Percentiles rank a stretch among this genome's conserved stretches.
These are phyloP conservation scores for Phyllosticta ampelicida DNA, from an alignment of 2,329 filamentous ascomycete species.

Conservation along the genomic window DNA sequence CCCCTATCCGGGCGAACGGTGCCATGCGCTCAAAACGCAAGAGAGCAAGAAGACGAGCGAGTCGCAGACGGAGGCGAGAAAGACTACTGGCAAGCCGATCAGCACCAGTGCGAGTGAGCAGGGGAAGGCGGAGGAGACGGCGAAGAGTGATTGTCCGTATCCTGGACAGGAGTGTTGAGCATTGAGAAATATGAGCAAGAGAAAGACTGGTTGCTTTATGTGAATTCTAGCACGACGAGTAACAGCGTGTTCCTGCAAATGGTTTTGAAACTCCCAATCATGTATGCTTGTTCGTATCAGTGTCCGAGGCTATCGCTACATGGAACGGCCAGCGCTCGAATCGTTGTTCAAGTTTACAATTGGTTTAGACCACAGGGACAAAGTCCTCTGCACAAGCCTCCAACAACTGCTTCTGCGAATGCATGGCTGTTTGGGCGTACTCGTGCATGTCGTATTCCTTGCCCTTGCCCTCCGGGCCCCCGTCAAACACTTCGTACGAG, in stretches of 20 bases:
- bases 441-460: constrained; percentile 39
- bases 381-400: constrained; percentile 12
- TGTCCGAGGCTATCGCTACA: background rate
- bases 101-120: background rate
- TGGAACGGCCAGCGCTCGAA: background rate
- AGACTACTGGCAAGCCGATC: background rate
- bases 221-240: too few relatives aligned
- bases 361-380: background rate
- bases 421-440: constrained; percentile 44
- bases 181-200: background rate
- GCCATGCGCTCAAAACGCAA: background rate
- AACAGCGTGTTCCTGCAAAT: background rate
- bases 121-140: background rate
- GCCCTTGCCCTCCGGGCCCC: constrained; percentile 43
- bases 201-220: too few relatives aligned
- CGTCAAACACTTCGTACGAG: constrained; percentile 60
- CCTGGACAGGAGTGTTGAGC: background rate
- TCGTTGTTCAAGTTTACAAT: background rate
- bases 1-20: background rate
- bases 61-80: background rate
- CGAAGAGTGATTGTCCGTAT: background rate
- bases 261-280: background rate
- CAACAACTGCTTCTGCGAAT: constrained; percentile 33
- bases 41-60: background rate
- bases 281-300: background rate